A percentile compares a stretch with the other conserved stretches of the same genome.
phyloP scores from a whole-genome alignment of 2,329 filamentous ascomycete genomes.

The Arachnomyces sp. region DNA sequence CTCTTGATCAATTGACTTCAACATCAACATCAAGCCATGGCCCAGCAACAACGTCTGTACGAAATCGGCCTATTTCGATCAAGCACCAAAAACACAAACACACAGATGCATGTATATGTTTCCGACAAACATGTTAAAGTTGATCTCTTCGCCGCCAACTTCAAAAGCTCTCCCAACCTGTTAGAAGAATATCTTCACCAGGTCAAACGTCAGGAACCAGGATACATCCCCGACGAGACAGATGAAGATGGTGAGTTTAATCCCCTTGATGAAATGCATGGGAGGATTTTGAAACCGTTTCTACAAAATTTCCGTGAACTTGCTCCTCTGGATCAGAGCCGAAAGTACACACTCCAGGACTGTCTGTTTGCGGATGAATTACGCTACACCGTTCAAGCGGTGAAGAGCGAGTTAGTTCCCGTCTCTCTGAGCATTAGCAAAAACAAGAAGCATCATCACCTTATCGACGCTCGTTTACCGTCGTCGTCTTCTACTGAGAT shows the following conservation, averaged over 20 bases:
- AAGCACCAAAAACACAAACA: constrained; percentile 4
- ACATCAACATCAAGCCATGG: too few relatives aligned
- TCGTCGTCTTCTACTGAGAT: too few relatives aligned
- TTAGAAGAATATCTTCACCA: constrained; percentile 5
- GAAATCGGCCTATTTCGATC: constrained; percentile 6
- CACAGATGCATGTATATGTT: constrained; percentile 7
- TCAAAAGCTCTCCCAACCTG: constrained; percentile 4
- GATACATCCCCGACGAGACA: constrained; percentile 1
- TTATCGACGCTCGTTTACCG: too few relatives aligned
- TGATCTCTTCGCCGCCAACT: constrained; percentile 4
- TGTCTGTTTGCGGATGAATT: constrained; percentile 6
- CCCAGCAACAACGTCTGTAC: constrained; percentile 5
- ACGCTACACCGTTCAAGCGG: too few relatives aligned
- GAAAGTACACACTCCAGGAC: constrained; percentile 6
- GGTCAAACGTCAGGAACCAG: constrained; percentile 5
- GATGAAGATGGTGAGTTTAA: constrained; percentile 4
- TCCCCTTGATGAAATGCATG: constrained; percentile 4
- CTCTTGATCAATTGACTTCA: too few relatives aligned
- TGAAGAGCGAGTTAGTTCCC: too few relatives aligned
- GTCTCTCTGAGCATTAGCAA: too few relatives aligned
- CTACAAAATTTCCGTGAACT: constrained; percentile 1
- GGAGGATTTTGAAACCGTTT: constrained; percentile 6
- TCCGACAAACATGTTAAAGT: constrained; percentile 8
- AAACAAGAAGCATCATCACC: too few relatives aligned
- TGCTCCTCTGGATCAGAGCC: neutral